Percentiles rank a stretch among this genome's conserved stretches.
phyloP scores from a whole-genome alignment of 495 filamentous ascomycete genomes.

The Neurospora sp. region DNA sequence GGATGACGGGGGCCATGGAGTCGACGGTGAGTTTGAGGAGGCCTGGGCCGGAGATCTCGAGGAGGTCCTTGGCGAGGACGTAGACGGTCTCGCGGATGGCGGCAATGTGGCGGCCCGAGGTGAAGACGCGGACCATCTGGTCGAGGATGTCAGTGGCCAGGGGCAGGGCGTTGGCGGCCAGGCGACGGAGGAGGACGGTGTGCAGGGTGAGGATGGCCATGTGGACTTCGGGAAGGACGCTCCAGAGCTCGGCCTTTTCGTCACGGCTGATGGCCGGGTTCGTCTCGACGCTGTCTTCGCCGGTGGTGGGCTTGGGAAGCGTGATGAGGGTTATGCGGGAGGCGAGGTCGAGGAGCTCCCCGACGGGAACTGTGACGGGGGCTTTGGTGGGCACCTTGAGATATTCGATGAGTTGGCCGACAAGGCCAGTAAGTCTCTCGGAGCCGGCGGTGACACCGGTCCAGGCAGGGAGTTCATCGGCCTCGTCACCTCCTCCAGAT shows the following conservation, averaged over 20 bases:
- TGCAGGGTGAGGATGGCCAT: conserved; percentile 53
- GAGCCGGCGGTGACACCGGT: conserved; percentile 59
- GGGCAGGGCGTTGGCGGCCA: conserved; percentile 43
- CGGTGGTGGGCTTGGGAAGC: conserved; percentile 37
- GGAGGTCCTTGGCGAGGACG: conserved; percentile 40
- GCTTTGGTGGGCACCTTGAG: conserved; percentile 47
- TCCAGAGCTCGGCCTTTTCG: conserved; percentile 66
- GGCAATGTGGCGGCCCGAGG: conserved; percentile 46
- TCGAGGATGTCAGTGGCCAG: conserved; percentile 52
- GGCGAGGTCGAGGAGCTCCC: conserved; percentile 52
- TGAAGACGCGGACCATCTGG: conserved; percentile 59
- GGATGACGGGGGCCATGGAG: conserved; percentile 47
- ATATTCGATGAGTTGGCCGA: conserved; percentile 46
- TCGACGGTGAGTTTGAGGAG: conserved; percentile 52
- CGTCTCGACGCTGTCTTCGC: conserved; percentile 32
- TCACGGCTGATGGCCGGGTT: conserved; percentile 64
- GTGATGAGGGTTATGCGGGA: conserved; percentile 58
- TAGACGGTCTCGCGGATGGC: conserved; percentile 54
- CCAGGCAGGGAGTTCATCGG: conserved; percentile 55
- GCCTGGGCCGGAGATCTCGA: conserved; percentile 51
- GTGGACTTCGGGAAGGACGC: conserved; percentile 63
- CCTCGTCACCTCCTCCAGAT: conserved; percentile 28
- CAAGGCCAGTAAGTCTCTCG: conserved; percentile 53
- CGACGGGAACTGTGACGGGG: conserved; percentile 53
- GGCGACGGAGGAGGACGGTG: conserved; percentile 38